Evolutionary conservation across 805 yeast genomes (phyloP).

Genomic region (Lipomyces sp.): DNA sequence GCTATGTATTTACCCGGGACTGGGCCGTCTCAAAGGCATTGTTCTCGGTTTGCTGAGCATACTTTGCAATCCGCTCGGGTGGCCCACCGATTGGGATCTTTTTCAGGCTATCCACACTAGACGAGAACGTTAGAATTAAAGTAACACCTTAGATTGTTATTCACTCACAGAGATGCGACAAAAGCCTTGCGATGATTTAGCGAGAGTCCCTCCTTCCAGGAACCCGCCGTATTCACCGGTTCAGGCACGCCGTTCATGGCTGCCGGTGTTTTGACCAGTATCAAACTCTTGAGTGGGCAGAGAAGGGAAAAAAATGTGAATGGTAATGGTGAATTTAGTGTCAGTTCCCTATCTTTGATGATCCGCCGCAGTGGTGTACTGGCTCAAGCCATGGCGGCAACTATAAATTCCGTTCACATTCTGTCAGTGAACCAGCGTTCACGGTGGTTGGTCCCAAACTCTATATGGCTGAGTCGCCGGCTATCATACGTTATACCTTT

Average conservation of each 20-base stretch:
- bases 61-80: slow-evolving; percentile 25
- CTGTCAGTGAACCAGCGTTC: too few relatives aligned
- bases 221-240: slow-evolving; percentile 9
- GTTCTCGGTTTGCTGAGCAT: slow-evolving; percentile 30
- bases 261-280: background rate
- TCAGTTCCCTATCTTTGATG: too few relatives aligned
- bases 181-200: slow-evolving; percentile 26
- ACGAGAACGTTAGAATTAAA: background rate
- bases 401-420: too few relatives aligned
- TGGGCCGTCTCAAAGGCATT: slow-evolving; percentile 31
- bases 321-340: too few relatives aligned
- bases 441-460: too few relatives aligned
- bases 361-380: too few relatives aligned
- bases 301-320: too few relatives aligned
- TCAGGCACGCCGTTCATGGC: slow-evolving; percentile 3
- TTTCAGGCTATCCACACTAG: slow-evolving; percentile 25
- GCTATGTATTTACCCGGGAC: slow-evolving; percentile 23
- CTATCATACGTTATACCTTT: too few relatives aligned
- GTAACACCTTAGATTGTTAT: background rate
- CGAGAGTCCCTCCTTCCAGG: slow-evolving; percentile 28
- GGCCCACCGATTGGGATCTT: slow-evolving; percentile 29
- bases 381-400: too few relatives aligned
- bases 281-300: background rate
- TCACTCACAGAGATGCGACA: slow-evolving; percentile 23
- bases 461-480: too few relatives aligned